A percentile compares a stretch with the other conserved stretches of the same genome.
These are phyloP conservation scores for Comarum palustre DNA, from an alignment of 306 rosid genomes.

Conservation along the genomic window DNA sequence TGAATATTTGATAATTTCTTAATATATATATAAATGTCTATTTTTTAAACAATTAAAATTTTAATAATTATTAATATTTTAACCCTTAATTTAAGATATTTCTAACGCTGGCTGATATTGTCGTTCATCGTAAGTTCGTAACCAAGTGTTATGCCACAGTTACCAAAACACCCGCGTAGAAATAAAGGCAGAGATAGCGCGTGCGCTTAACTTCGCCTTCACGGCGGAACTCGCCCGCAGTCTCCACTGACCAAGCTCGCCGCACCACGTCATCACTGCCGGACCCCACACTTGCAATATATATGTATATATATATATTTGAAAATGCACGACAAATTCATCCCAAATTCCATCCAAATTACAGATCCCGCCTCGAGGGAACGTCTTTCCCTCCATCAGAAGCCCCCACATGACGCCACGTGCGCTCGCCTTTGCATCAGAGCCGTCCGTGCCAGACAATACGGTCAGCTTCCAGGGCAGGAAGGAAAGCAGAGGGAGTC, in stretches of 20 bases:
- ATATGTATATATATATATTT: too few relatives aligned
- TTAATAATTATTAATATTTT: too few relatives aligned
- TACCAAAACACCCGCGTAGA: conserved; percentile 27
- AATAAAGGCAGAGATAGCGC: conserved; percentile 18
- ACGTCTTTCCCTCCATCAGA: conserved; percentile 3
- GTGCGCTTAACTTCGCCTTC: conserved; percentile 24
- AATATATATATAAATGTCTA: too few relatives aligned
- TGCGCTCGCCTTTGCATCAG: background rate
- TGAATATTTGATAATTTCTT: too few relatives aligned
- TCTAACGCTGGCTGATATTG: background rate
- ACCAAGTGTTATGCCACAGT: background rate
- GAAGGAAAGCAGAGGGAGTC: background rate
- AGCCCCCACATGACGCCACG: conserved; percentile 24
- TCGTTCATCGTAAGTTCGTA: background rate
- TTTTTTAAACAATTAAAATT: too few relatives aligned
- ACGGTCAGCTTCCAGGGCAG: conserved; percentile 44
- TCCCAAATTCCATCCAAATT: conserved; percentile 42
- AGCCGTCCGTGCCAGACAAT: conserved; percentile 56
- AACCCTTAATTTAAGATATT: background rate
- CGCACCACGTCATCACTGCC: conserved; percentile 39
- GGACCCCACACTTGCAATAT: conserved; percentile 26
- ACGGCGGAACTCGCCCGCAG: conserved; percentile 20
- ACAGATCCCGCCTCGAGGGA: conserved; percentile 20
- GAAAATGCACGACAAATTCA: conserved; percentile 56
- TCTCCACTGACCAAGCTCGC: background rate